Evolutionary conservation across 2,329 filamentous ascomycete species (phyloP), one percentile per base, ranked within the genome.

Genomic region (Alternaria conjuncta): DNA sequence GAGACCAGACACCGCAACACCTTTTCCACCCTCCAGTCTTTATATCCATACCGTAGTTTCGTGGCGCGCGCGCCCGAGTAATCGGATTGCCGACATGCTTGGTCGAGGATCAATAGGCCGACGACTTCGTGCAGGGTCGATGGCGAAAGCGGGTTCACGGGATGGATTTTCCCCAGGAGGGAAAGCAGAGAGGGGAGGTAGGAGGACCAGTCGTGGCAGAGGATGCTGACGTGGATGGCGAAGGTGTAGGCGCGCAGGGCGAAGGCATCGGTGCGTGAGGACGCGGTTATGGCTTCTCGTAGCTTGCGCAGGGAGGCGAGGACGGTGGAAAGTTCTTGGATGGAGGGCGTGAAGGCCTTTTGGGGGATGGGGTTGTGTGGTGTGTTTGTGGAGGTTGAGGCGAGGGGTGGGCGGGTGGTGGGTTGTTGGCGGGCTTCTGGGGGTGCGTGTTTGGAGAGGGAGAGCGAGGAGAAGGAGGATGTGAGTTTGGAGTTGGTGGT

Each of bases 221-320:
- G 87, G 66, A 99, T 90, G 23, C 92, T 90, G 25, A 94, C 86
- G 58, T 94, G 91, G 72, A 97, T 92, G 73, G 92, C 93, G 84
- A 98, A 98, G 66, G 97, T 89, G 81, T 98, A 97, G 15, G 90
- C 92, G 71, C 94, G 90, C n/a, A 92, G 89, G 1, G 95, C 90
- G 80, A 99, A 99, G 56, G 88, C 84, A 75, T 97, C 92, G 36
- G 86, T 84, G 20, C 94, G 89, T 57, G 89, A 88, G 9, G 92
- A 90, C 12, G 92, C 92, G 3, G 97, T 88, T 51, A 98, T 90
- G 23, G 91, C 94, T 83, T 99, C 96, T 60, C 96, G 89, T 30
- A 99, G 87, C 79, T 97, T 98, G 66, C 96, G 90, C 76, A 98
- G 90, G 4, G 95, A 92, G 73, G 92, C 87, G 57, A 97, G 85